These are phyloP conservation scores for Suillus alpinus DNA, from an alignment of 768 basidiomycete genomes.

Conservation along the genomic window DNA sequence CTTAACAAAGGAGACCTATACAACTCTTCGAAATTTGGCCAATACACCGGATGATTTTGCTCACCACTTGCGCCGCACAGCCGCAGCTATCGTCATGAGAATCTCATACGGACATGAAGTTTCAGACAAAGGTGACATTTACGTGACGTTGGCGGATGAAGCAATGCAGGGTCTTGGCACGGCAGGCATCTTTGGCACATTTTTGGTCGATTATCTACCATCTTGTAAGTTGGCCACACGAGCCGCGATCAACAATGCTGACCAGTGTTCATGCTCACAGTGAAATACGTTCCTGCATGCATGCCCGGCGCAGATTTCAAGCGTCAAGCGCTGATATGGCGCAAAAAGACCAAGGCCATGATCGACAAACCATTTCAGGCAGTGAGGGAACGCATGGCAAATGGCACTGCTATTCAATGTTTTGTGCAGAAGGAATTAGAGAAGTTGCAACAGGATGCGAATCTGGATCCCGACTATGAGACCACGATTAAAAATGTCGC, in stretches of 20 bases:
- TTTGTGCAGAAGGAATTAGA: conserved; percentile 43
- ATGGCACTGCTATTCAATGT: conserved; percentile 34
- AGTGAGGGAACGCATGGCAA: conserved; percentile 46
- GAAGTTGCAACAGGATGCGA: conserved; percentile 26
- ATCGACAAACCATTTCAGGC: conserved; percentile 35
- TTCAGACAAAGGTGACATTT: conserved; percentile 37
- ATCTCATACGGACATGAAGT: conserved; percentile 41
- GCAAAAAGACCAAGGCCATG: conserved; percentile 27
- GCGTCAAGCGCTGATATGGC: conserved; percentile 43
- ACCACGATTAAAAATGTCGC: conserved; percentile 50
- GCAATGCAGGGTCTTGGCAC: conserved; percentile 34
- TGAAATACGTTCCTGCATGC: conserved; percentile 49
- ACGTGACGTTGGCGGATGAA: conserved; percentile 38
- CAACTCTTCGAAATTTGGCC: conserved; percentile 36
- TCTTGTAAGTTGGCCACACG: conserved; percentile 20
- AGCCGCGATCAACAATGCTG: neutral
- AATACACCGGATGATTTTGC: conserved; percentile 35
- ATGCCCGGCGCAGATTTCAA: conserved; percentile 50
- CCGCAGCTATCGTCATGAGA: conserved; percentile 39
- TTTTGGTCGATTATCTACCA: conserved; percentile 38
- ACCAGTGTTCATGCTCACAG: conserved; percentile 7
- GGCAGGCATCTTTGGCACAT: conserved; percentile 43
- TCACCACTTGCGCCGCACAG: conserved; percentile 35
- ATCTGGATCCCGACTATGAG: conserved; percentile 34
- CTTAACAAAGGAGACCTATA: conserved; percentile 34